Percentiles rank a stretch among this genome's conserved stretches.
These are phyloP conservation scores for Canna indica DNA, from an alignment of 176 grass and related monocot species.

Conservation along the genomic window DNA sequence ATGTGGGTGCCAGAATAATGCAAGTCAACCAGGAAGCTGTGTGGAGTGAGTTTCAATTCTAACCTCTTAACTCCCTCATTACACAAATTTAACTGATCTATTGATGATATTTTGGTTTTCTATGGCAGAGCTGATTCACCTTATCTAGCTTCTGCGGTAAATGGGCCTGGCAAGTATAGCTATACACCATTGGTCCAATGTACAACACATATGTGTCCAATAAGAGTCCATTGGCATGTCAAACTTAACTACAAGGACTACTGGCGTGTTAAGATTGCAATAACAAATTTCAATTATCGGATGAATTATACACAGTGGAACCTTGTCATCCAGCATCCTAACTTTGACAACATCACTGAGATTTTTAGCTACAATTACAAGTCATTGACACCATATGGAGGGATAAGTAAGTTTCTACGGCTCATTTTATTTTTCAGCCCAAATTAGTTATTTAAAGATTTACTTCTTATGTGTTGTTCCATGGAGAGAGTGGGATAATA, in stretches of 20 bases:
- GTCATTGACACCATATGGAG: slow-evolving; percentile 9
- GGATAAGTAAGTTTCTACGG: slow-evolving; percentile 7
- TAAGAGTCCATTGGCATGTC: slow-evolving; percentile 15
- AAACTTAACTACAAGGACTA: slow-evolving; percentile 19
- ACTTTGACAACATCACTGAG: slow-evolving; percentile 7
- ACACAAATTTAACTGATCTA: background rate
- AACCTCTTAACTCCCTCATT: background rate
- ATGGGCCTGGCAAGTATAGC: background rate
- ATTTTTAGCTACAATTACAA: slow-evolving; percentile 18
- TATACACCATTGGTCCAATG: slow-evolving; percentile 9
- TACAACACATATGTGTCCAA: slow-evolving; percentile 9
- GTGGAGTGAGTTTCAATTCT: slow-evolving; percentile 6
- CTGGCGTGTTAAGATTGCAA: slow-evolving; percentile 14
- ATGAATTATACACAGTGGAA: slow-evolving; percentile 17
- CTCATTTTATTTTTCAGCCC: background rate
- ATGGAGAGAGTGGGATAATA: too few species aligned
- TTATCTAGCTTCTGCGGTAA: slow-evolving; percentile 8
- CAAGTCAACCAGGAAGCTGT: slow-evolving; percentile 11
- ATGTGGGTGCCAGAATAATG: slow-evolving; percentile 14
- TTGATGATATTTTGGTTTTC: background rate
- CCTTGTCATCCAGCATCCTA: slow-evolving; percentile 12
- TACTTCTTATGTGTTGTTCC: too few species aligned
- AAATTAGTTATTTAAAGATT: background rate
- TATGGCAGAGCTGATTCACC: slow-evolving; percentile 2
- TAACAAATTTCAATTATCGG: slow-evolving; percentile 19